Percentiles rank a stretch among this genome's conserved stretches.
Conservation (phyloP, 2,329 filamentous ascomycete genomes). For the Penicillium sp. region DNA sequence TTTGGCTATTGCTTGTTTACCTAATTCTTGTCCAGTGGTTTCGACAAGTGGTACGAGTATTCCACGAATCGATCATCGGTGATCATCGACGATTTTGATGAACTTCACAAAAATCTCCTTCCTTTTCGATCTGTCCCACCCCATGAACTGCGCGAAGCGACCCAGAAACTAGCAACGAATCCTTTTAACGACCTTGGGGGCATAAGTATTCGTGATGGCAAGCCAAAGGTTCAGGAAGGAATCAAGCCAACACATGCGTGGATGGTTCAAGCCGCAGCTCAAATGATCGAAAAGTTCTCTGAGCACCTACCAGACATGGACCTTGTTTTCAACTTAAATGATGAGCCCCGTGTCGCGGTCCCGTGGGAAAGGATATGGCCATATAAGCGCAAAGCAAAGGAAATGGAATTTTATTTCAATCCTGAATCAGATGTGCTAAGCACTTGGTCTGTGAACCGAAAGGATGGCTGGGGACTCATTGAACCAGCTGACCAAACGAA, state of each 20-base stretch:
- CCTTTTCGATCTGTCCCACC: constrained; percentile 57
- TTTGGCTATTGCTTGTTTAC: neutral
- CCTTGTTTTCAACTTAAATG: constrained; percentile 62
- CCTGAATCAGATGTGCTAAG: constrained; percentile 23
- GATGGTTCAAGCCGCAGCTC: constrained; percentile 56
- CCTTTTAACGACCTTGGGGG: constrained; percentile 58
- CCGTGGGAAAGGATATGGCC: constrained; percentile 47
- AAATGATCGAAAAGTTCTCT: constrained; percentile 56
- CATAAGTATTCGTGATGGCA: constrained; percentile 56
- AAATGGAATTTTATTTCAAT: constrained; percentile 14
- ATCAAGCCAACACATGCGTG: constrained; percentile 57
- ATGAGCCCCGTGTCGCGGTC: constrained; percentile 58
- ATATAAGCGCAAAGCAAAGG: constrained; percentile 35
- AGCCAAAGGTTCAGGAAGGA: constrained; percentile 49
- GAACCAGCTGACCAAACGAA: constrained; percentile 34
- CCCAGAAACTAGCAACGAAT: constrained; percentile 53
- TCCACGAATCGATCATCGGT: constrained; percentile 52
- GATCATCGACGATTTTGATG: constrained; percentile 61
- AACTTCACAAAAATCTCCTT: constrained; percentile 56
- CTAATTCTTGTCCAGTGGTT: constrained; percentile 41
- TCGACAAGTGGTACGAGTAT: constrained; percentile 61
- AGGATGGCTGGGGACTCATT: constrained; percentile 38
- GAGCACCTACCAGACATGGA: constrained; percentile 63
- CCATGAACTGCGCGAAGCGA: constrained; percentile 52
- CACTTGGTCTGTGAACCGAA: constrained; percentile 40